Percentiles rank a stretch among this genome's conserved stretches.
Conservation (phyloP, 495 filamentous ascomycete species). For the Lasiosphaeris hirsuta region DNA sequence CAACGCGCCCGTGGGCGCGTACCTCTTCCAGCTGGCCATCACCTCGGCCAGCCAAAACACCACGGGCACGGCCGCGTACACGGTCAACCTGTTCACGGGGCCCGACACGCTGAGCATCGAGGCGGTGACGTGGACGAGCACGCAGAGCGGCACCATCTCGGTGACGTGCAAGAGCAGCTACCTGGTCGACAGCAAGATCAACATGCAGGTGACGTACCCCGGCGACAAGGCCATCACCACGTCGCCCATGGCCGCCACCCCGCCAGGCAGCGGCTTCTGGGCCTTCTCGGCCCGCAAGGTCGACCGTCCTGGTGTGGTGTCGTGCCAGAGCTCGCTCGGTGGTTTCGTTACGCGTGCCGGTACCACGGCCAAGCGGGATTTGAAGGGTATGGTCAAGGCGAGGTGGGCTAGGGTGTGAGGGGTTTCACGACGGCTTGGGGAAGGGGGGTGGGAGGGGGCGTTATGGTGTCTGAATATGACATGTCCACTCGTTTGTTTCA, state of each 20-base stretch:
- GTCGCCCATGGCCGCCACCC: conserved; percentile 17
- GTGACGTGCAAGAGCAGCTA: conserved; percentile 19
- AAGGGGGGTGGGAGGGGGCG: too few relatives aligned
- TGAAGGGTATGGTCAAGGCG: too few relatives aligned
- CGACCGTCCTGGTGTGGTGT: conserved; percentile 11
- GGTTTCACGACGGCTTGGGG: too few relatives aligned
- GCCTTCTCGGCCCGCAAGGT: conserved; percentile 16
- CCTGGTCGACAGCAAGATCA: conserved; percentile 17
- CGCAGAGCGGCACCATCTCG: conserved; percentile 19
- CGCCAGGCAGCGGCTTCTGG: conserved; percentile 19
- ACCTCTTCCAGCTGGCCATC: conserved; percentile 18
- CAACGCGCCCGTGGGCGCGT: conserved; percentile 11
- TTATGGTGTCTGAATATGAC: too few relatives aligned
- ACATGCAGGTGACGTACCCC: conserved; percentile 22
- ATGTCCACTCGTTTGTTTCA: too few relatives aligned
- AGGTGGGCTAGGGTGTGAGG: too few relatives aligned
- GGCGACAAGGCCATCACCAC: conserved; percentile 14
- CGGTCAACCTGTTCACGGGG: conserved; percentile 16
- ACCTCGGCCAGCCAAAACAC: conserved; percentile 11
- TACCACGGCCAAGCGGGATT: conserved; percentile 11
- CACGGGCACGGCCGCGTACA: conserved; percentile 14
- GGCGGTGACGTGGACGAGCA: conserved; percentile 16
- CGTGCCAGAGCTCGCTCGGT: conserved; percentile 11
- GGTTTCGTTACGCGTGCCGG: conserved; percentile 4
- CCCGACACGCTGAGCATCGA: conserved; percentile 12